Conservation (phyloP, 2,329 filamentous ascomycete genomes). For the Ceratocystis variospora region DNA sequence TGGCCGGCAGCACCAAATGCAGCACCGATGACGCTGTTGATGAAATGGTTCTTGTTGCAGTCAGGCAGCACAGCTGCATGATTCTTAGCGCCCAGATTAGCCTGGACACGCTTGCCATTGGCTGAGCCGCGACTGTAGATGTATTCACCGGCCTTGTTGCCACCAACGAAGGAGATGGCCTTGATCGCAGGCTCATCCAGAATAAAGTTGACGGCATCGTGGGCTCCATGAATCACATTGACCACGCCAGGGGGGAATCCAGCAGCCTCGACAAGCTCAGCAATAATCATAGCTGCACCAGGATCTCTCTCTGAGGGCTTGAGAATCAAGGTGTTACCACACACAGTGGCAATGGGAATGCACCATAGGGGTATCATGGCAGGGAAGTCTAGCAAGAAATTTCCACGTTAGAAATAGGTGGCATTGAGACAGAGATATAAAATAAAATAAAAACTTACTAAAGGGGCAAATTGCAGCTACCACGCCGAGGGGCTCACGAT, state of each 20-base stretch:
- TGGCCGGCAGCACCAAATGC: constrained; percentile 77
- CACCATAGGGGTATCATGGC: constrained; percentile 91
- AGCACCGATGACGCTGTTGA: constrained; percentile 71
- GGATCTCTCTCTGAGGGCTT: constrained; percentile 81
- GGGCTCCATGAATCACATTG: constrained; percentile 69
- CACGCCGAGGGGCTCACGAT: constrained; percentile 68
- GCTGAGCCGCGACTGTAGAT: constrained; percentile 66
- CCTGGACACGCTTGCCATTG: constrained; percentile 78
- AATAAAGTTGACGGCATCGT: constrained; percentile 73
- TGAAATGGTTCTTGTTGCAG: constrained; percentile 79
- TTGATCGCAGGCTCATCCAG: constrained; percentile 75
- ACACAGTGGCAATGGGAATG: constrained; percentile 71
- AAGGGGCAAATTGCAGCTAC: constrained; percentile 78
- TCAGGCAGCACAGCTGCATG: constrained; percentile 73
- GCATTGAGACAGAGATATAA: not conserved
- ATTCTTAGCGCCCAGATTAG: constrained; percentile 80
- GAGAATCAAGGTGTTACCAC: constrained; percentile 69
- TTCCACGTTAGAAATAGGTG: no score
- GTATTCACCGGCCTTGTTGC: constrained; percentile 81
- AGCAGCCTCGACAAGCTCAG: constrained; percentile 64
- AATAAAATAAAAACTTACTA: constrained; percentile 39
- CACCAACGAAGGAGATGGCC: constrained; percentile 73
- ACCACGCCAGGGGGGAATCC: constrained; percentile 71
- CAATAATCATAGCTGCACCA: constrained; percentile 72
- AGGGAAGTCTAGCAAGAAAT: constrained; percentile 53